A percentile compares a stretch with the other conserved stretches of the same genome.
Evolutionary conservation across 129 eudicot genomes (phyloP).

Genomic region (Helichrysum umbraculigerum): DNA sequence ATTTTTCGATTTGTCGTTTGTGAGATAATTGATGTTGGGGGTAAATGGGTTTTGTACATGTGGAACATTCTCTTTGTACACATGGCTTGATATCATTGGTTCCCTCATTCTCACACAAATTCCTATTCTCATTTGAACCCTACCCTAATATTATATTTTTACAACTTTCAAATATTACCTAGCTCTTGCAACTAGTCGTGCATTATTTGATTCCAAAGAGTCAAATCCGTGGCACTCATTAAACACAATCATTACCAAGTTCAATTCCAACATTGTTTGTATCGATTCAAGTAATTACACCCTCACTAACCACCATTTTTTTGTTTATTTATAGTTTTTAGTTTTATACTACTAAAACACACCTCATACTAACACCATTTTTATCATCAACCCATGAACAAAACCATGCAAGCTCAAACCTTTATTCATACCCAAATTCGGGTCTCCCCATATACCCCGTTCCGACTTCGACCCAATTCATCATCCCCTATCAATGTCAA

Average conservation of each 20-base stretch:
- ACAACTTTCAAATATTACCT: no score
- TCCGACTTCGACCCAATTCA: not conserved
- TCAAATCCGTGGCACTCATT: not conserved
- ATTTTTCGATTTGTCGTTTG: no score
- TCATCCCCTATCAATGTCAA: slow-evolving; percentile 24
- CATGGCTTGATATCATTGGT: no score
- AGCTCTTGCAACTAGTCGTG: no score
- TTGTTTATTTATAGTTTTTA: not conserved
- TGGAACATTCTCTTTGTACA: no score
- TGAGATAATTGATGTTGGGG: no score
- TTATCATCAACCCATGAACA: not conserved
- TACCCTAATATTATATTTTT: no score
- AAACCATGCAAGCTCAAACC: slow-evolving; percentile 63
- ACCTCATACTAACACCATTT: not conserved
- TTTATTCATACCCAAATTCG: slow-evolving; percentile 45
- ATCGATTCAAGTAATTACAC: not conserved
- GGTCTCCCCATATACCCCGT: slow-evolving; percentile 44
- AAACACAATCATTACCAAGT: not conserved
- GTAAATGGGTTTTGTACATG: no score
- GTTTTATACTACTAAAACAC: not conserved
- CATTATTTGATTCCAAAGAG: no score
- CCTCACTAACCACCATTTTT: not conserved
- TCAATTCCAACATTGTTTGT: not conserved
- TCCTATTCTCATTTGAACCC: no score
- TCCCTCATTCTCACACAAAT: no score